A percentile compares a stretch with the other conserved stretches of the same genome.
Evolutionary conservation across 352 stramenopile genomes (phyloP).

Genomic region (Pythium volutum): DNA sequence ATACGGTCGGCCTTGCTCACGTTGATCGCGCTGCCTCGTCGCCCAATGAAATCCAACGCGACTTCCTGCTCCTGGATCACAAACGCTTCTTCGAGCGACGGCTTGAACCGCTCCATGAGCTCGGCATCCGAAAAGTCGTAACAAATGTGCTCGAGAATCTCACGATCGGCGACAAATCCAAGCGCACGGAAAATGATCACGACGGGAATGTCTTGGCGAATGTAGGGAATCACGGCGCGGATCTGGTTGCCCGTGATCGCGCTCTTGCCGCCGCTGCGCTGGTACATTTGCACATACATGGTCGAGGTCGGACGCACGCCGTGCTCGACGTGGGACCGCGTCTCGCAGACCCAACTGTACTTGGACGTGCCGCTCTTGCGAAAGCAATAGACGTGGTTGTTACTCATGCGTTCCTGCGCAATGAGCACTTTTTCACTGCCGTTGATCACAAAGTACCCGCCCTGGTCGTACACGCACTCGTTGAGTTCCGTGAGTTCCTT

Average conservation of each 20-base stretch:
- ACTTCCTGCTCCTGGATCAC: slow-evolving; percentile 98
- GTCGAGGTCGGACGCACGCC: slow-evolving; percentile 93
- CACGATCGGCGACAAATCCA: slow-evolving; percentile 93
- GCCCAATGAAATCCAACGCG: slow-evolving; percentile 98
- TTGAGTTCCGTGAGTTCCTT: slow-evolving; percentile 93
- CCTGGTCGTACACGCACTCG: slow-evolving; percentile 99
- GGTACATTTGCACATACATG: slow-evolving; percentile 99
- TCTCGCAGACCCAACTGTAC: slow-evolving; percentile 96
- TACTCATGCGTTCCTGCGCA: slow-evolving; percentile 98
- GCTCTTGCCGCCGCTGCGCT: slow-evolving; percentile 92
- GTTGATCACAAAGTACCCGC: slow-evolving; percentile 99
- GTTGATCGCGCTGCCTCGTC: slow-evolving; percentile 93
- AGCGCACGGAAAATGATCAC: slow-evolving; percentile 99
- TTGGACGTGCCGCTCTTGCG: slow-evolving; percentile 97
- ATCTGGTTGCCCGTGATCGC: slow-evolving; percentile 98
- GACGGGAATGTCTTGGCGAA: slow-evolving; percentile 98
- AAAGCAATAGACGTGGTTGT: slow-evolving; percentile 99
- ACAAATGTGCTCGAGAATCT: slow-evolving; percentile 99
- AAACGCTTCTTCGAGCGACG: slow-evolving; percentile 97
- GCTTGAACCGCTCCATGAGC: slow-evolving; percentile 99
- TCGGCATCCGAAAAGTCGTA: slow-evolving; percentile 97
- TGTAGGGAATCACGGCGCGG: slow-evolving; percentile 96
- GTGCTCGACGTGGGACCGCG: slow-evolving; percentile 95
- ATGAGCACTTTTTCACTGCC: slow-evolving; percentile 98
- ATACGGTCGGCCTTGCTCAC: slow-evolving; percentile 98